These are phyloP conservation scores for Arthrobotrys conoides DNA, from an alignment of 2,329 filamentous ascomycete genomes.

Conservation along the genomic window DNA sequence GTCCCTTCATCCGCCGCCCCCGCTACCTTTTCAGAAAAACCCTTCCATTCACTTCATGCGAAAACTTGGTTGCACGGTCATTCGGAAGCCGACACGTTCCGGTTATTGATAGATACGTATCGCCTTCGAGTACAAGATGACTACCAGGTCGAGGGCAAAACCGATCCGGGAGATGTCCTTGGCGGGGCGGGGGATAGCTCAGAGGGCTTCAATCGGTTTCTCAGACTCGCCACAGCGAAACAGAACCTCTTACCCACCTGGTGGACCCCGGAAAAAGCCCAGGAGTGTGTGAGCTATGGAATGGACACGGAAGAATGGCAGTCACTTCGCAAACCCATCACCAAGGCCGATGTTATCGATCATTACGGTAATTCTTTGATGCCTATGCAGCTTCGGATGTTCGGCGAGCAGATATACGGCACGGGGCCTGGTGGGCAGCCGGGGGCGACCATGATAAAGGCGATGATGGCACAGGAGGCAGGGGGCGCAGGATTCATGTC, in stretches of 20 bases:
- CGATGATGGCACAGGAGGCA: conserved; percentile 60
- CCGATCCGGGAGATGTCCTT: conserved; percentile 65
- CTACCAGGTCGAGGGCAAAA: conserved; percentile 63
- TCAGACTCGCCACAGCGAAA: conserved; percentile 64
- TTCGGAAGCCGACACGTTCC: conserved; percentile 69
- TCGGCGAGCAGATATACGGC: conserved; percentile 68
- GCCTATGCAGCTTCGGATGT: conserved; percentile 71
- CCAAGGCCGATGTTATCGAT: conserved; percentile 67
- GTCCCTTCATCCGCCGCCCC: neutral
- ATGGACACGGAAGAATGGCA: conserved; percentile 65
- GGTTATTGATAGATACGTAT: conserved; percentile 70
- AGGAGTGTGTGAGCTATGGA: conserved; percentile 67
- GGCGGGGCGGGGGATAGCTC: conserved; percentile 62
- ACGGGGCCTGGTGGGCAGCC: conserved; percentile 64
- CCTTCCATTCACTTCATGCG: conserved; percentile 68
- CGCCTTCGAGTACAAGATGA: conserved; percentile 69
- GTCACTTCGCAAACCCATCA: conserved; percentile 63
- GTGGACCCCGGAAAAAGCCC: conserved; percentile 68
- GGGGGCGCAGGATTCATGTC: no score
- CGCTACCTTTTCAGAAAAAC: conserved; percentile 62
- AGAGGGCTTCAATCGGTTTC: conserved; percentile 67
- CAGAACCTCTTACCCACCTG: conserved; percentile 68
- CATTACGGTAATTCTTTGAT: conserved; percentile 69
- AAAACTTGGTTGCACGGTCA: conserved; percentile 69
- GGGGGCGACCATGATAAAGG: conserved; percentile 61